Conservation (phyloP, 805 yeast species). For the Lipomyces starkeyi region DNA sequence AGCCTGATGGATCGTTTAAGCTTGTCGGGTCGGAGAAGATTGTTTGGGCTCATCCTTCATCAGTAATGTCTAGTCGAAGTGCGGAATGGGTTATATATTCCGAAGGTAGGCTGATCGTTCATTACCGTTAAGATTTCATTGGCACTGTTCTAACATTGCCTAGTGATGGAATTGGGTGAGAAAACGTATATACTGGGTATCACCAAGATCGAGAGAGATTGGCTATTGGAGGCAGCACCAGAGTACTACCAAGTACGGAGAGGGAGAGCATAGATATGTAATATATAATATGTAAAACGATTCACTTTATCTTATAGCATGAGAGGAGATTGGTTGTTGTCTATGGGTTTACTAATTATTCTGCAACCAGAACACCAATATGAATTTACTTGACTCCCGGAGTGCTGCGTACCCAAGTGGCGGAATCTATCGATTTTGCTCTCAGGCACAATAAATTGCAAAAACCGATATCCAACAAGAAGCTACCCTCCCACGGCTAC, state of each 20-base stretch:
- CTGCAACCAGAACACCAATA: no score
- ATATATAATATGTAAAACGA: not conserved
- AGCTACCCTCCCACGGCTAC: no score
- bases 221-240: conserved; percentile 37
- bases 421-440: no score
- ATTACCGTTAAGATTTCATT: not conserved
- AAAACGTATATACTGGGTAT: conserved; percentile 36
- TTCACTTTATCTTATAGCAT: no score
- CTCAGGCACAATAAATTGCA: no score
- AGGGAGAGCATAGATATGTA: not conserved
- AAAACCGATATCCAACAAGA: no score
- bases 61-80: conserved; percentile 30
- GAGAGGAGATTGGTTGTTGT: no score
- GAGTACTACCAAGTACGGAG: conserved; percentile 24
- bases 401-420: no score
- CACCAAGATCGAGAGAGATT: conserved; percentile 36
- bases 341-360: no score
- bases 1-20: conserved; percentile 34
- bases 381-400: no score
- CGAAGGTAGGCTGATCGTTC: conserved; percentile 15
- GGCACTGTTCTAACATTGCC: not conserved
- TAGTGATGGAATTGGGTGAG: conserved; percentile 32
- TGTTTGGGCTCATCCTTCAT: conserved; percentile 38
- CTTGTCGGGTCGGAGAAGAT: conserved; percentile 20
- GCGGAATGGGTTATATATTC: conserved; percentile 35